Evolutionary conservation across 208 protist genomes (phyloP), one percentile per base, ranked within the genome.

Genomic region (Wallacemonas collosoma): DNA sequence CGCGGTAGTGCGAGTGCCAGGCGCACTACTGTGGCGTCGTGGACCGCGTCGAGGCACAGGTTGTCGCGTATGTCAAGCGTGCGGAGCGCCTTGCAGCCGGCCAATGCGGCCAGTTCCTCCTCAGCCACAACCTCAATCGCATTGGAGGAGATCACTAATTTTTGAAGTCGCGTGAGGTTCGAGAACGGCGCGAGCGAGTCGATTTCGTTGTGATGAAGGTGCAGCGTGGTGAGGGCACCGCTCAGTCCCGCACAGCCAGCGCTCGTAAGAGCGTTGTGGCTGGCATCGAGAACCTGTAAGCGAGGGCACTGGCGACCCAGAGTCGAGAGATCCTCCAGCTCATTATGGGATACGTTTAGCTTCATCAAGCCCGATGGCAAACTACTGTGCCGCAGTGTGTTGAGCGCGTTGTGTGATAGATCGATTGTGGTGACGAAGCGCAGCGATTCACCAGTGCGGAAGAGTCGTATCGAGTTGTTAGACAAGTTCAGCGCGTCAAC

Each of bases 391-490:
- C 76, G 72, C 14, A 93, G 77, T 63, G 66, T 68, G 5, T 56
- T 56, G 2, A 95, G 79, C 5, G 79, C 77, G 79, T 95, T 95
- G 79, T 90, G 77, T 1, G 85, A 88, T 2, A 95, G 77, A 53
- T 93, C 76, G 17, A 95, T 68, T 36, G 85, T 68, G 17, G 75
- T 79, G 26, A 95, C 41, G 7, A 75, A 68, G 35, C 54, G 67
- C 53, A 93, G 71, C 26, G 71, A 55, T 47, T 90, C 81, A 0
- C 83, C 85, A 5, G 87, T 88, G 44, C 74, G 69, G 74, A 95
- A 95, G 62, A 80, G 58, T 56, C 83, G 87, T 4, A 95, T 82
- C 0, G 77, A 73, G 73, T 95, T 95, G 77, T 87, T 77, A 7
- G 90, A 90, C 36, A 95, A 68, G 75, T 91, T 80, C n/a, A 95